Evolutionary conservation across 148 eudicot species (phyloP), one percentile per base, ranked within the genome.

Genomic region (Vaccinium corymbosum): DNA sequence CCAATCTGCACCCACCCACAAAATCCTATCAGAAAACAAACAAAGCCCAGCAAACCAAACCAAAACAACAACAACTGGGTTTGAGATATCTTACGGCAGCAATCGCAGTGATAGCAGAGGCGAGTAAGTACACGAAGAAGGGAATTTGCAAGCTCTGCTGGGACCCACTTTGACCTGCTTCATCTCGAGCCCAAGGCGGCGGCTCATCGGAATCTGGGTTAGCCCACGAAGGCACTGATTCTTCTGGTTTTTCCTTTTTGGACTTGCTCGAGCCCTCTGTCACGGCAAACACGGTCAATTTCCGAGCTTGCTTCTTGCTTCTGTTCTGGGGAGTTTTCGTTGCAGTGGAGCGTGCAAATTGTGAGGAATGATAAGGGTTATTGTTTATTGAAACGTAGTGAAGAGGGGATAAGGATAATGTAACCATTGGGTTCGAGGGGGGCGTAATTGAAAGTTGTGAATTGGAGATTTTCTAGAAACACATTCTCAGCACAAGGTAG

Each of bases 141-240:
- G 98, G 99, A 74, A 90, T 51, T 82, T 97, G 92, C 85, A 88
- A 51, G 56, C 86, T 76, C 75, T 86, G 89, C 84, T 88, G 87
- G 4, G 86, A 82, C 52, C 88, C 91, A 64, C 20, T 86, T 50
- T 76, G 42, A 35, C 86, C 89, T 61, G 85, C 88, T 81, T 95
- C 97, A 32, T 86, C 81, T 19, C 95, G 89, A 68, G 98, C 99
- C 99, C 99, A 97, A 51, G 99, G 99, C 2, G 99, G 99, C 2
- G 93, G 97, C 89, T 94, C 99, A n/a, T 93, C 94, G 0, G 99
- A 92, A 82, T 89, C 93, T 2, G 93, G 97, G 78, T 84, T 87
- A 56, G 98, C 99, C 99, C 99, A 97, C 9, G 94, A 86, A 32
- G 99, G 99, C 70, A 93, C 84, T 78, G 90, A 81, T 61, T 92